phyloP scores from a whole-genome alignment of 2,329 filamentous ascomycete genomes.

The Fusarium sp. region DNA sequence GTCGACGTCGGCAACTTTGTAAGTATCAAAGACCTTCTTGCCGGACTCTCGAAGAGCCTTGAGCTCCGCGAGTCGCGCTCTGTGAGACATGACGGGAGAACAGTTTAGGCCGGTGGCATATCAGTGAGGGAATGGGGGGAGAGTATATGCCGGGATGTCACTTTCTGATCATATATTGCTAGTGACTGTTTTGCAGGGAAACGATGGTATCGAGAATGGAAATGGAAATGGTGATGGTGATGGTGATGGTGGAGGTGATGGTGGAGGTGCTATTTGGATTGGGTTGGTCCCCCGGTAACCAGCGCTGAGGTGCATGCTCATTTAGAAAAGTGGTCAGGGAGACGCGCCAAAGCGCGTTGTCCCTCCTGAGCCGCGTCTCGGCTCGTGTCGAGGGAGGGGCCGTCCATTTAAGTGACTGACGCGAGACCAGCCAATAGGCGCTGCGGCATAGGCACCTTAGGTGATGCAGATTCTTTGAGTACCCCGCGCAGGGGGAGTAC shows the following conservation, averaged over 20 bases:
- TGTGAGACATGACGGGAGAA: conserved; percentile 50
- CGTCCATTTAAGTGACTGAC: conserved; percentile 16
- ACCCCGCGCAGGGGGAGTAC: neutral
- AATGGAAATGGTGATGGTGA: neutral
- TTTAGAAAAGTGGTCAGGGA: conserved; percentile 36
- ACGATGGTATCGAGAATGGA: conserved; percentile 10
- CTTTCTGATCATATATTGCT: neutral
- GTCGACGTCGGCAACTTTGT: conserved; percentile 85
- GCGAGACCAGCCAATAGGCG: conserved; percentile 15
- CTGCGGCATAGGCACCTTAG: neutral
- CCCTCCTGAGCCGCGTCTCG: conserved; percentile 19
- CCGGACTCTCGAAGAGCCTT: conserved; percentile 85
- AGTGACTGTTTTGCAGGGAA: conserved; percentile 6
- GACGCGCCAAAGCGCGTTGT: conserved; percentile 32
- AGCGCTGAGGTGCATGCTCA: conserved; percentile 7
- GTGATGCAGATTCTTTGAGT: neutral
- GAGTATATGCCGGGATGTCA: neutral
- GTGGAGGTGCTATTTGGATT: conserved; percentile 20
- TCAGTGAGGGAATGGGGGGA: conserved; percentile 10
- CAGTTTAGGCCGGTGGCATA: conserved; percentile 37
- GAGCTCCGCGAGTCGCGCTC: conserved; percentile 78
- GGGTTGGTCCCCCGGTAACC: conserved; percentile 34
- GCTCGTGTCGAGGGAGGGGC: conserved; percentile 23
- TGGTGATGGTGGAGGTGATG: neutral
- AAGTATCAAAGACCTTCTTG: conserved; percentile 89